Conservation (phyloP, 306 rosid species). For the Betula pendula region DNA sequence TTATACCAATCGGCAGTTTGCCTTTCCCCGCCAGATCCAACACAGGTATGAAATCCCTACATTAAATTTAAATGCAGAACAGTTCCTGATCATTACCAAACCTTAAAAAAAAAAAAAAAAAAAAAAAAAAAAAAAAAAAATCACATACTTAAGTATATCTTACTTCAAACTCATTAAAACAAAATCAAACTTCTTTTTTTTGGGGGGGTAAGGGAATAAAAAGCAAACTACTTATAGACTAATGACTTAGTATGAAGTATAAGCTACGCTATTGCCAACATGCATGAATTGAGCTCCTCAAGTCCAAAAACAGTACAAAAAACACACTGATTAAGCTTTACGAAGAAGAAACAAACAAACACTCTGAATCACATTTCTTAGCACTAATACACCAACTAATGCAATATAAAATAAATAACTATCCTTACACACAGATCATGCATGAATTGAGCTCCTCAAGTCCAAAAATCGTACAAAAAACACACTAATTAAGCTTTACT, state of each 20-base stretch:
- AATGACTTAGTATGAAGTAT: too few species aligned
- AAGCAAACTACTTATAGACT: too few species aligned
- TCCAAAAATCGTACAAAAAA: not conserved
- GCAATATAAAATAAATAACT: not conserved
- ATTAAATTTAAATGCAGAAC: conserved; percentile 2
- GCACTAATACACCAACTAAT: not conserved
- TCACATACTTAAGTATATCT: too few species aligned
- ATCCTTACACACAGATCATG: conserved; percentile 40
- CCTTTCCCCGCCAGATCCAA: conserved; percentile 97
- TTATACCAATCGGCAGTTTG: conserved; percentile 92
- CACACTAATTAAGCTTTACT: not conserved
- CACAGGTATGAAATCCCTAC: conserved; percentile 97
- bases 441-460: not conserved
- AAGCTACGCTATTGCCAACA: too few species aligned
- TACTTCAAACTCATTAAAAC: too few species aligned
- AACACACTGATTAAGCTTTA: not conserved
- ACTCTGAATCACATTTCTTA: not conserved
- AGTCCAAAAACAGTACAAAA: not conserved
- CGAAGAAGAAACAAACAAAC: not conserved
- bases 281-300: not conserved
- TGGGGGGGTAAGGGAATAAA: too few species aligned
- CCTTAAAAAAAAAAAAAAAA: too few species aligned
- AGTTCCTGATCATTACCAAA: not conserved
- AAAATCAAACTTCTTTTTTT: too few species aligned
- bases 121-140: too few species aligned